Evolutionary conservation across 1,284 basidiomycete genomes (phyloP).

Genomic region (Pascua guehoae): DNA sequence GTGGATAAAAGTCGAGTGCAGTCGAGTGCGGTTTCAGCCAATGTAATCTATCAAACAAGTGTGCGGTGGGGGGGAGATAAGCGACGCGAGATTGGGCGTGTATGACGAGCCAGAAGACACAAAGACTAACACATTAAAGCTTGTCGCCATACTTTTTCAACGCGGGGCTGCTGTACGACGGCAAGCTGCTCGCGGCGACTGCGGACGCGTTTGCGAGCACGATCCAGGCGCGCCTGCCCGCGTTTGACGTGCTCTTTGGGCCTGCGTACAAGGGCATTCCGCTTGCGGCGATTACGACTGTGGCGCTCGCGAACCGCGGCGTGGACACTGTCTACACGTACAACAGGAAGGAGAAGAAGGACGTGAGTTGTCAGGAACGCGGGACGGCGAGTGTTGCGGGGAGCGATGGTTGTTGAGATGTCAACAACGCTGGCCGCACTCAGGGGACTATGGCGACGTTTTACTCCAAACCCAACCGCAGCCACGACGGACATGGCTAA

Average conservation of each 20-base stretch:
- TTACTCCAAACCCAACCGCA: too few relatives aligned
- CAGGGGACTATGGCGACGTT: neutral
- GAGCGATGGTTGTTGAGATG: neutral
- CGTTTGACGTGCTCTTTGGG: slow-evolving; percentile 89
- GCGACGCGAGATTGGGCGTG: neutral
- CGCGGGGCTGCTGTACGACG: slow-evolving; percentile 80
- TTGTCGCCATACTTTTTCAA: slow-evolving; percentile 95
- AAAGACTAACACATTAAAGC: too few relatives aligned
- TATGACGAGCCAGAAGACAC: too few relatives aligned
- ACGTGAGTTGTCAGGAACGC: slow-evolving; percentile 44
- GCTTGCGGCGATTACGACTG: slow-evolving; percentile 80
- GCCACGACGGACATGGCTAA: slow-evolving; percentile 1
- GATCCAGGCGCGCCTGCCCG: slow-evolving; percentile 53
- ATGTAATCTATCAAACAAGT: neutral
- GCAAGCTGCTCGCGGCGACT: slow-evolving; percentile 72
- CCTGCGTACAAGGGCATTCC: slow-evolving; percentile 99
- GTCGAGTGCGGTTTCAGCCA: neutral
- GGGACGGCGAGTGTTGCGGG: too few relatives aligned
- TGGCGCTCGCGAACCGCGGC: slow-evolving; percentile 56
- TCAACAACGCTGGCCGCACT: neutral
- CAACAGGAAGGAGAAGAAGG: slow-evolving; percentile 93
- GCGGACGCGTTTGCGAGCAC: slow-evolving; percentile 79
- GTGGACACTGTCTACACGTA: slow-evolving; percentile 58
- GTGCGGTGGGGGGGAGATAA: too few relatives aligned
- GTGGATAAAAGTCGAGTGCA: too few relatives aligned